Evolutionary conservation across 2,329 filamentous ascomycete species (phyloP), one percentile per base, ranked within the genome.

Genomic region (Lasiodiplodia theobromae): DNA sequence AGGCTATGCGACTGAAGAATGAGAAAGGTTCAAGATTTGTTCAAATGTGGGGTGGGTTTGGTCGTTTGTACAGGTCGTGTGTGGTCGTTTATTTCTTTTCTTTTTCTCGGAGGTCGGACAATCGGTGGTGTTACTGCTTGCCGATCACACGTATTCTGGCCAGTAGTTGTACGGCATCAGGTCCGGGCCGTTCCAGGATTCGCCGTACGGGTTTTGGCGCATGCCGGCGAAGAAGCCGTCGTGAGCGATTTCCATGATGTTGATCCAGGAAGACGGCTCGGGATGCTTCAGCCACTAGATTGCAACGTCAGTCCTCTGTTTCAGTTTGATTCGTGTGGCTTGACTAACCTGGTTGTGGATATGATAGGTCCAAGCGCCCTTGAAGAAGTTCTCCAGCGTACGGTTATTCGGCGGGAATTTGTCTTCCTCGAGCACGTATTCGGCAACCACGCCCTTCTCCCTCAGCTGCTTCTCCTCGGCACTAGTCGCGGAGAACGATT

Each of bases 291-390:
- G 73, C 86, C 86, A 87, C 84, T 87, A 63, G 7, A 31, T 57
- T 12, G 14, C 16, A 18, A 18, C 12, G 28, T 68, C 38, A 68
- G 67, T 34, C 21, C 6, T 18, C 44, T 23, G 21, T 28, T 18
- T 34, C 12, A 16, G 23, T 54, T 7, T 8, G 23, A 18, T 28
- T 40, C 23, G 25, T 25, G 7, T 23, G 23, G 31, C 28, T 34
- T n/a, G 8, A 75, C 82, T 76, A 76, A 86, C 84, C 78, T 86
- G 85, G 71, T 87, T 87, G 73, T 87, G 85, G 69, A 87, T 83
- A 73, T 87, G 86, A 73, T 87, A 87, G 34, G 84, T 86, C 84
- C 84, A 87, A 25, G 84, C 83, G 1, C 86, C 86, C 6, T 82
- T 79, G 77, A 87, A 87, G 76, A 87, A 87, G 72, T 87, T 84